These are phyloP conservation scores for Globisporangium cylindrosporum DNA, from an alignment of 352 stramenopile species.

Conservation along the genomic window DNA sequence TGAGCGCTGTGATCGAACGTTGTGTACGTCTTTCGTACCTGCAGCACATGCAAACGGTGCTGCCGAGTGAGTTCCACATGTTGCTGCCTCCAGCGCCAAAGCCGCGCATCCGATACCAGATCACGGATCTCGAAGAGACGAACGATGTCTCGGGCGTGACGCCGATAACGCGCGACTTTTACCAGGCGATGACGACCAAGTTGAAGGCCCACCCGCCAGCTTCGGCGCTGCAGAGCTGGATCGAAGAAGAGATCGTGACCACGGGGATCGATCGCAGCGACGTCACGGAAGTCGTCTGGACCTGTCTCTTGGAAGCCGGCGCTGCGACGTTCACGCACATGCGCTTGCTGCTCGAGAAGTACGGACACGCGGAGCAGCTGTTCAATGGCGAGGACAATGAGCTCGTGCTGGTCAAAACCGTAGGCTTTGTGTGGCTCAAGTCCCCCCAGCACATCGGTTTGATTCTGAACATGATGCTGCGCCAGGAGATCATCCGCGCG, in stretches of 20 bases:
- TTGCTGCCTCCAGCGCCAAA: constrained; percentile 70
- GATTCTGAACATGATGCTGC: constrained; percentile 81
- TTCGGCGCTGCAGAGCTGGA: constrained; percentile 48
- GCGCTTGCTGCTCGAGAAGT: constrained; percentile 77
- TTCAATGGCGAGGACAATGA: constrained; percentile 49
- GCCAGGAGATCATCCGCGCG: constrained; percentile 55
- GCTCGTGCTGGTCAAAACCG: constrained; percentile 63
- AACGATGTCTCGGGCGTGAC: constrained; percentile 26
- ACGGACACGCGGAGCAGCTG: constrained; percentile 48
- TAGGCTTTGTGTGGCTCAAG: constrained; percentile 74
- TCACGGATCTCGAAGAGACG: constrained; percentile 10
- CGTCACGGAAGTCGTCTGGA: constrained; percentile 74
- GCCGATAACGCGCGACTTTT: constrained; percentile 40
- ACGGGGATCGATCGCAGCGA: constrained; percentile 42
- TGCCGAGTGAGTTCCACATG: constrained; percentile 75
- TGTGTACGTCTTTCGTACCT: constrained; percentile 84
- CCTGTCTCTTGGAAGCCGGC: constrained; percentile 70
- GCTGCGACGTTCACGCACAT: constrained; percentile 83
- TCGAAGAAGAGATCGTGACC: constrained; percentile 49
- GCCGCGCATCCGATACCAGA: constrained; percentile 62
- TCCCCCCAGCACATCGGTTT: constrained; percentile 82
- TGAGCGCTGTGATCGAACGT: constrained; percentile 80
- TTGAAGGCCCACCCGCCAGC: constrained; percentile 66
- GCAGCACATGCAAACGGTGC: constrained; percentile 77
- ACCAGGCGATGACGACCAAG: constrained; percentile 57